Evolutionary conservation across 345 rosid species (phyloP).

Genomic region (Gossypioides kirkii): DNA sequence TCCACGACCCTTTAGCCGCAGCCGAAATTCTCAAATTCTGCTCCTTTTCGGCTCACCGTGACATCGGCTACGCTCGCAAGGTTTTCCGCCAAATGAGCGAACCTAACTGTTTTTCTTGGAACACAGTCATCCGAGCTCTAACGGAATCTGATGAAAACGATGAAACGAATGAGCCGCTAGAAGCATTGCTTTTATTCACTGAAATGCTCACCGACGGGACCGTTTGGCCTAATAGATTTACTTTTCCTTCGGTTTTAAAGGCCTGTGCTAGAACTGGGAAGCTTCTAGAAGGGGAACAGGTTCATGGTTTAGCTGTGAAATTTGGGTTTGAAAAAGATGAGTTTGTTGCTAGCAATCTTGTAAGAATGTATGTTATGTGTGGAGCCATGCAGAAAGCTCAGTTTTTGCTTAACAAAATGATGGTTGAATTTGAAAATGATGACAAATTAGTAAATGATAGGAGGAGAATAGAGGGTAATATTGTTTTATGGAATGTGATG

Average conservation of each 20-base stretch:
- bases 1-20: constrained; percentile 60
- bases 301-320: constrained; percentile 54
- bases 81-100: constrained; percentile 43
- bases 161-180: constrained; percentile 16
- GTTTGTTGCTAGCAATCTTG: constrained; percentile 59
- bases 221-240: constrained; percentile 52
- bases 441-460: constrained; percentile 21
- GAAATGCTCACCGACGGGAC: constrained; percentile 39
- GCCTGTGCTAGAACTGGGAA: constrained; percentile 45
- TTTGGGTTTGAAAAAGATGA: constrained; percentile 49
- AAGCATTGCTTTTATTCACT: constrained; percentile 37
- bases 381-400: constrained; percentile 49
- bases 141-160: constrained; percentile 33
- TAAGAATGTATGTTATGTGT: constrained; percentile 63
- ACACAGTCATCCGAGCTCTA: constrained; percentile 63
- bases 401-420: constrained; percentile 26
- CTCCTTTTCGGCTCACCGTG: constrained; percentile 39
- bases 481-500: constrained; percentile 74
- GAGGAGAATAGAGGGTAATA: constrained; percentile 50
- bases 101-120: constrained; percentile 76
- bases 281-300: constrained; percentile 54
- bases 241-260: constrained; percentile 64
- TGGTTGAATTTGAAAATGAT: constrained; percentile 4
- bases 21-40: constrained; percentile 55
- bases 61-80: constrained; percentile 40